Base-by-base conservation (phyloP, 352 stramenopile species). In the Phytophthora sojae region DNA sequence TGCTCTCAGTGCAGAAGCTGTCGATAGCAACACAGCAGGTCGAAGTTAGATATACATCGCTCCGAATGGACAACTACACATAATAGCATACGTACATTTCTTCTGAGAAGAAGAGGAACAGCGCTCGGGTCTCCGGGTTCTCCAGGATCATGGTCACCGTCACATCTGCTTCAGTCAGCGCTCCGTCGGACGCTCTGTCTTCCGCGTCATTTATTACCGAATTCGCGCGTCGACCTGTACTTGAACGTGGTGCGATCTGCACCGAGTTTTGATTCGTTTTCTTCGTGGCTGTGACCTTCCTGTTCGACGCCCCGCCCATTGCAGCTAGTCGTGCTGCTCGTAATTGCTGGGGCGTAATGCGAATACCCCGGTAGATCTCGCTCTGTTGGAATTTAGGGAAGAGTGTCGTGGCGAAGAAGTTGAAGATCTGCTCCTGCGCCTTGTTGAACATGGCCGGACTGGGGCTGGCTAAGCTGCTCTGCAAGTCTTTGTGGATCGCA, bases 311-410 rank as follows among this genome's bases (percentile, higher is more conserved):
- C 2, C 50, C 60, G 4, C 69, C 76, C 37, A 76, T 80, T 14
- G 69, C 58, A 26, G 64, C 71, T 8, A 82, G 55, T 51, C 73
- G 70, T 11, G 69, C 73, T 49, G 47, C 37, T n/a, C 73, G 69
- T 35, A 80, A 17, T 42, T 77, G 69, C 15, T 80, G 73, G 30
- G 69, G 61, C 2, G 73, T 88, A 49, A 90, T 78, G 9, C 83
- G 83, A 57, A 92, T 87, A 6, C 68, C 77, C 4, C 75, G 74
- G 58, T 89, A 93, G 39, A 91, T 80, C 50, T 90, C 82, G 30
- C 82, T 91, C 61, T 90, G 83, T 25, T 90, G 79, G 61, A 93
- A 93, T 51, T 93, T 93, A 0, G 85, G 82, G 57, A 91, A 93
- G 7, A 93, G 56, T 2, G 81, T 91, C 4, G 78, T 80, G 23